phyloP scores from a whole-genome alignment of 495 filamentous ascomycete genomes.

The Tuber aestivum region DNA sequence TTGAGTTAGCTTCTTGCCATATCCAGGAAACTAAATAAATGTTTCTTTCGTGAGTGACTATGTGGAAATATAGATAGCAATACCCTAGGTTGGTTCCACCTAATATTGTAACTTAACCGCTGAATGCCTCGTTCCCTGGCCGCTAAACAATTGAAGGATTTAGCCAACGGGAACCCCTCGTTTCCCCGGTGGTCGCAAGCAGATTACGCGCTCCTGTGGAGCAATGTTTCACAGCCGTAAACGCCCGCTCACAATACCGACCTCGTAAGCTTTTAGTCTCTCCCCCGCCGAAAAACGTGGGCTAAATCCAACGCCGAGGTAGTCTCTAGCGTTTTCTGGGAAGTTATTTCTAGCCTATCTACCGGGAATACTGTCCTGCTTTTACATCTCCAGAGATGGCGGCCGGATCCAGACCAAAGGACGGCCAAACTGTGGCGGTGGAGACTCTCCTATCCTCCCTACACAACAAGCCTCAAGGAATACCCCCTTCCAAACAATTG shows the following conservation, averaged over 20 bases:
- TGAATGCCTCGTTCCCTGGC: too few relatives aligned
- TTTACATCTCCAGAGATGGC: background rate
- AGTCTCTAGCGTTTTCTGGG: too few relatives aligned
- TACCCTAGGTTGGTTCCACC: background rate
- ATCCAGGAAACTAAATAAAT: background rate
- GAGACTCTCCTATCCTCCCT: background rate
- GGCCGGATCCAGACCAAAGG: background rate
- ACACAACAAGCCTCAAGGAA: background rate
- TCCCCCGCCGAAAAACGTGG: background rate
- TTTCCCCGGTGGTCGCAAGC: background rate
- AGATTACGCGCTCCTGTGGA: background rate
- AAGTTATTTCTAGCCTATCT: too few relatives aligned
- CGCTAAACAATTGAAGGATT: too few relatives aligned
- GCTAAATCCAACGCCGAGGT: too few relatives aligned
- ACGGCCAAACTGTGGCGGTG: background rate
- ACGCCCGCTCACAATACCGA: background rate
- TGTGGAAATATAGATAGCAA: background rate
- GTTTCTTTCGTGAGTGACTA: background rate
- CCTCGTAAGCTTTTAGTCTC: background rate
- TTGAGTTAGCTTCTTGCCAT: background rate
- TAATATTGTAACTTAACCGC: too few relatives aligned
- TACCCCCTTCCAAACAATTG: background rate
- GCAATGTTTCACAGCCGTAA: background rate
- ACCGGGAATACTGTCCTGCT: too few relatives aligned
- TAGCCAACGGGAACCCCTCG: background rate